A percentile compares a stretch with the other conserved stretches of the same genome.
Evolutionary conservation across 2,329 filamentous ascomycete genomes (phyloP).

Genomic region (Trichoderma sp.): DNA sequence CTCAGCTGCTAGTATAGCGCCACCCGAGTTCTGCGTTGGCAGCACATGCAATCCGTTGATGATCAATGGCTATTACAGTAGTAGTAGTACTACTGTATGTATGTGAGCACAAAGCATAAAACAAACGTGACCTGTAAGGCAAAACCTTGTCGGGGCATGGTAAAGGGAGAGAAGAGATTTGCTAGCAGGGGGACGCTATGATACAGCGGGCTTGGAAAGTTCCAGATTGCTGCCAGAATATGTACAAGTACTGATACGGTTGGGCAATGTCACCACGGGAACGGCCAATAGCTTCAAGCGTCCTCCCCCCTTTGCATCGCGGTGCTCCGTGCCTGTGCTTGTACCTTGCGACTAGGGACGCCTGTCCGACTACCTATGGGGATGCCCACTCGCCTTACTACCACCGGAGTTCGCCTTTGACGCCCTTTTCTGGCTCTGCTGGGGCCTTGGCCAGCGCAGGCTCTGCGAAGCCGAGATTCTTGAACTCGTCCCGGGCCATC

Average conservation of each 20-base stretch:
- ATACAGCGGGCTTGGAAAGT: conserved; percentile 17
- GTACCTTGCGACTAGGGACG: not conserved
- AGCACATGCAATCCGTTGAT: not conserved
- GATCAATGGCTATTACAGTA: no score
- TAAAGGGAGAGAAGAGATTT: conserved; percentile 12
- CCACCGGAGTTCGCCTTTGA: conserved; percentile 39
- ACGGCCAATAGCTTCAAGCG: conserved; percentile 6
- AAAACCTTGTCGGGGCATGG: not conserved
- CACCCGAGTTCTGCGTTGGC: conserved; percentile 7
- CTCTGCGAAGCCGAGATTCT: conserved; percentile 75
- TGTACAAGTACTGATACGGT: conserved; percentile 2
- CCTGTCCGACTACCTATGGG: not conserved
- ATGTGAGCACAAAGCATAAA: not conserved
- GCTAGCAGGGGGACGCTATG: conserved; percentile 9
- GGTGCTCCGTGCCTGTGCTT: not conserved
- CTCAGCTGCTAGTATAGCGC: conserved; percentile 1
- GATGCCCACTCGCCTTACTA: conserved; percentile 22
- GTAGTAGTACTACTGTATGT: no score
- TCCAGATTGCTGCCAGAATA: conserved; percentile 17
- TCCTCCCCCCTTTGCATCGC: conserved; percentile 3
- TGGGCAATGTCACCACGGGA: conserved; percentile 17
- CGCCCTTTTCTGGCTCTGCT: conserved; percentile 35
- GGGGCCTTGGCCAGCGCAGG: conserved; percentile 23
- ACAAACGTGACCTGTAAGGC: not conserved
- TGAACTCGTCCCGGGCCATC: conserved; percentile 94